These are phyloP conservation scores for Erigeron philadelphicus DNA, from an alignment of 140 eudicot species.

Conservation along the genomic window DNA sequence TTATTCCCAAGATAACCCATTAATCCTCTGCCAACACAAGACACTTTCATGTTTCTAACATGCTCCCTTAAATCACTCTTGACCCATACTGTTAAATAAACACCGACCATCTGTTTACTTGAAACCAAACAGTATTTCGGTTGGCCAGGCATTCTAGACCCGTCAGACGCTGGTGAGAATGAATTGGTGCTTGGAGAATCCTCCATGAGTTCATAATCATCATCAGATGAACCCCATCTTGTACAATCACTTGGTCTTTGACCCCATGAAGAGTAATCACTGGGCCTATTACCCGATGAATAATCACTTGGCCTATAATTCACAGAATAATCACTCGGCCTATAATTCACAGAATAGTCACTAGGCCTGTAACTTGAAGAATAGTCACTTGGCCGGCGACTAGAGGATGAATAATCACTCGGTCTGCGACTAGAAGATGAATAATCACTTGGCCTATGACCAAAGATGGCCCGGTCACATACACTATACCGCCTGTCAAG, in stretches of 20 bases:
- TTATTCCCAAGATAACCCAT: slow-evolving; percentile 97
- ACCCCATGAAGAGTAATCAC: slow-evolving; percentile 75
- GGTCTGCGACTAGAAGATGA: slow-evolving; percentile 40
- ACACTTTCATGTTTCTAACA: slow-evolving; percentile 70
- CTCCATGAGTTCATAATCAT: slow-evolving; percentile 59
- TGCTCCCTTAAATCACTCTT: slow-evolving; percentile 71
- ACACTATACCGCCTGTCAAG: slow-evolving; percentile 84
- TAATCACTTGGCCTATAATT: slow-evolving; percentile 67
- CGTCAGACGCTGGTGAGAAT: slow-evolving; percentile 55
- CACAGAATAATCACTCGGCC: slow-evolving; percentile 58
- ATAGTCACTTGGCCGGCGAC: slow-evolving; percentile 61
- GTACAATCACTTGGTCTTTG: slow-evolving; percentile 83
- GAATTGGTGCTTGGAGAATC: slow-evolving; percentile 84
- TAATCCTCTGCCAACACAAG: slow-evolving; percentile 93
- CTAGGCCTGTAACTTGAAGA: slow-evolving; percentile 25
- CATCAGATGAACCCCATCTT: slow-evolving; percentile 85
- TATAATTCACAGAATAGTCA: slow-evolving; percentile 44
- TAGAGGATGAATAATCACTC: slow-evolving; percentile 49
- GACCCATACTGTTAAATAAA: slow-evolving; percentile 81
- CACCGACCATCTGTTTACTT: slow-evolving; percentile 92
- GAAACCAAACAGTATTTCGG: slow-evolving; percentile 65
- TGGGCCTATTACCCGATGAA: slow-evolving; percentile 53
- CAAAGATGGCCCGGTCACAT: slow-evolving; percentile 80
- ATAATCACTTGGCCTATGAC: slow-evolving; percentile 71
- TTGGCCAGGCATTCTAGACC: slow-evolving; percentile 35